Evolutionary conservation across 495 filamentous ascomycete species (phyloP).

Genomic region (Penicillium goetzii): DNA sequence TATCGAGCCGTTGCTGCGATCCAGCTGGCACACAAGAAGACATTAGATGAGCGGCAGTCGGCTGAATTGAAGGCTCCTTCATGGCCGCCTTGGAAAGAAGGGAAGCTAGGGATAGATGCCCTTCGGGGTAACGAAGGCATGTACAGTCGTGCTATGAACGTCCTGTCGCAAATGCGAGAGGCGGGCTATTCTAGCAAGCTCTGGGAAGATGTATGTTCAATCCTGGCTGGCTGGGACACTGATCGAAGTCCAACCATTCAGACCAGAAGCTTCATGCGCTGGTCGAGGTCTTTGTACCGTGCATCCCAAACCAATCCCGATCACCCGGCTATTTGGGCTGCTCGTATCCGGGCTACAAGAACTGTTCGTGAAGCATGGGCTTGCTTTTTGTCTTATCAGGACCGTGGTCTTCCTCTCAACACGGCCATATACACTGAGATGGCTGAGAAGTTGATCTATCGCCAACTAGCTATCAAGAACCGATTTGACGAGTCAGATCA

Average conservation of each 20-base stretch:
- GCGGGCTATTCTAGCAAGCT: constrained; percentile 59
- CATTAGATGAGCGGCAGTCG: constrained; percentile 58
- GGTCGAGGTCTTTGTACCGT: constrained; percentile 26
- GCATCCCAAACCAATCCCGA: constrained; percentile 18
- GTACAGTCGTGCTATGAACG: constrained; percentile 59
- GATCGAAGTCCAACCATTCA: constrained; percentile 73
- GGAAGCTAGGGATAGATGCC: constrained; percentile 60
- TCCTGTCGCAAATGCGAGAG: constrained; percentile 62
- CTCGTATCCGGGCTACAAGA: constrained; percentile 65
- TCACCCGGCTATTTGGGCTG: constrained; percentile 55
- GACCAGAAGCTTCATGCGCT: constrained; percentile 49
- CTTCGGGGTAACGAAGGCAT: constrained; percentile 58
- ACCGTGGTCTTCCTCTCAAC: constrained; percentile 37
- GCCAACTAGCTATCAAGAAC: constrained; percentile 34
- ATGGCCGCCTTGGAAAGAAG: constrained; percentile 76
- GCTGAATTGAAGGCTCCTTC: constrained; percentile 60
- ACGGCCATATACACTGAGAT: constrained; percentile 59
- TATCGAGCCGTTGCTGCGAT: constrained; percentile 63
- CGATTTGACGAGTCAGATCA: constrained; percentile 28
- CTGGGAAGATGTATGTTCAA: constrained; percentile 61
- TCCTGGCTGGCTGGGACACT: constrained; percentile 70
- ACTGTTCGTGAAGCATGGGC: constrained; percentile 75
- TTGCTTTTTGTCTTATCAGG: constrained; percentile 62
- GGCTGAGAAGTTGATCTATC: constrained; percentile 60
- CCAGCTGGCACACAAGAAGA: constrained; percentile 69